Evolutionary conservation across 2,329 filamentous ascomycete genomes (phyloP), one percentile per base, ranked within the genome.

Genomic region (Plectosphaerella cucumerina): DNA sequence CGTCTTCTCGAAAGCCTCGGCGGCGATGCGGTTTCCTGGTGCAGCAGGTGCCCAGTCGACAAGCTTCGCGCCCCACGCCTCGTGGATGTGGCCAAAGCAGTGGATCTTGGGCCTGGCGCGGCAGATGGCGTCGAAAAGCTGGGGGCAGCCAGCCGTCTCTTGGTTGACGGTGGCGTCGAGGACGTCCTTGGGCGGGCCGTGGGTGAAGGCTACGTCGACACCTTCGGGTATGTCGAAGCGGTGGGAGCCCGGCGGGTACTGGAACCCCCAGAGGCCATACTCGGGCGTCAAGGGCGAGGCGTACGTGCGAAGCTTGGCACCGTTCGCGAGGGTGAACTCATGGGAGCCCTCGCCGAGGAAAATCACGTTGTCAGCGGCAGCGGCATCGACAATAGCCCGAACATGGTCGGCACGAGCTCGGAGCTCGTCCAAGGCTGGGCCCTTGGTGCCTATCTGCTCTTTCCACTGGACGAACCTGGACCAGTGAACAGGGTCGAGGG

Each of bases 211-310:
- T 4, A 72, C 47, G 42, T 70, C 64, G 0, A 61, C 56, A 1
- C 47, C 56, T 2, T 59, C 35, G 6, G 35, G 37, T 3, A 70
- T 64, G 11, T 50, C 11, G 31, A 62, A 70, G 4, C 57, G 35
- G 41, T 68, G 65, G 1, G 23, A 44, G 6, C 50, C 56, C 2
- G 62, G 60, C 18, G 56, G 53, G 45, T 78, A 78, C 50, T 77
- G 72, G 51, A 77, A 78, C 0, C 67, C 72, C 68, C 72, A 72
- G n/a, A 57, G 56, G 5, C 63, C 60, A 3, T 65, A 50, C 0
- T 65, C 65, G 3, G 74, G 74, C 0, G 73, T 78, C 48, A 66
- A 73, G 5, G 73, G 71, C 44, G 73, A 78, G 8, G 72, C 70
- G 44, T 75, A 79, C 4, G 78, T 53, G 2, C 53, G 71, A 3